Evolutionary conservation across 768 basidiomycete genomes (phyloP).

Genomic region (Leucocoprinus leucothites): DNA sequence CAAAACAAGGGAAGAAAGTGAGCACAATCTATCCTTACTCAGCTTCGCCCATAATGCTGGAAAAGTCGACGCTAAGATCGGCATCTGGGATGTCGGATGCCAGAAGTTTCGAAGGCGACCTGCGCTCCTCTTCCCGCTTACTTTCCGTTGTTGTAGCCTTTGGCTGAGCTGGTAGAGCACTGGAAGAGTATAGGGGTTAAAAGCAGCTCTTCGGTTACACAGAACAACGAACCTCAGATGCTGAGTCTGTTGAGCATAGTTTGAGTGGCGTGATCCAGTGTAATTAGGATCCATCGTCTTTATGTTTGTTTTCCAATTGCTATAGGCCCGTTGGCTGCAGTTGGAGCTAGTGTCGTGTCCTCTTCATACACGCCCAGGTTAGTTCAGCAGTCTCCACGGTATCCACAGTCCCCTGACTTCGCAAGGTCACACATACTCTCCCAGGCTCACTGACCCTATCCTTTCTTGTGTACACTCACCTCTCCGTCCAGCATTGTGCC

Average conservation of each 20-base stretch:
- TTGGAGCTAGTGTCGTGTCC: slow-evolving; percentile 3
- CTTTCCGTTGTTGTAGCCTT: not conserved
- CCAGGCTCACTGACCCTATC: slow-evolving; percentile 6
- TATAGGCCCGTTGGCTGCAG: not conserved
- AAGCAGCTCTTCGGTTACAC: not conserved
- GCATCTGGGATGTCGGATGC: slow-evolving; percentile 50
- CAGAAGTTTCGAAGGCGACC: not conserved
- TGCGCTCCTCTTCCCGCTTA: not conserved
- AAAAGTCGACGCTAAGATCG: slow-evolving; percentile 41
- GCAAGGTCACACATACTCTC: slow-evolving; percentile 7
- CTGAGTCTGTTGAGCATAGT: slow-evolving; percentile 10
- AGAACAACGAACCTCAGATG: slow-evolving; percentile 1
- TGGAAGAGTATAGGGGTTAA: not conserved
- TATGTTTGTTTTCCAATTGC: not conserved
- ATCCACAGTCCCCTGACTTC: not conserved
- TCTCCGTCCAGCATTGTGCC: slow-evolving; percentile 10
- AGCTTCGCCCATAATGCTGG: slow-evolving; percentile 39
- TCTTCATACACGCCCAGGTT: not conserved
- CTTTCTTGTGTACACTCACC: not conserved
- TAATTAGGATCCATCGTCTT: slow-evolving; percentile 7
- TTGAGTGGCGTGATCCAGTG: slow-evolving; percentile 13
- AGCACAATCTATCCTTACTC: slow-evolving; percentile 41
- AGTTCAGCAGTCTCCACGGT: slow-evolving; percentile 11
- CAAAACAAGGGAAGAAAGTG: not conserved
- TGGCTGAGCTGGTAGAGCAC: not conserved